Conservation (phyloP, 2,329 filamentous ascomycete genomes). For the Aspergillus eucalypticola region DNA sequence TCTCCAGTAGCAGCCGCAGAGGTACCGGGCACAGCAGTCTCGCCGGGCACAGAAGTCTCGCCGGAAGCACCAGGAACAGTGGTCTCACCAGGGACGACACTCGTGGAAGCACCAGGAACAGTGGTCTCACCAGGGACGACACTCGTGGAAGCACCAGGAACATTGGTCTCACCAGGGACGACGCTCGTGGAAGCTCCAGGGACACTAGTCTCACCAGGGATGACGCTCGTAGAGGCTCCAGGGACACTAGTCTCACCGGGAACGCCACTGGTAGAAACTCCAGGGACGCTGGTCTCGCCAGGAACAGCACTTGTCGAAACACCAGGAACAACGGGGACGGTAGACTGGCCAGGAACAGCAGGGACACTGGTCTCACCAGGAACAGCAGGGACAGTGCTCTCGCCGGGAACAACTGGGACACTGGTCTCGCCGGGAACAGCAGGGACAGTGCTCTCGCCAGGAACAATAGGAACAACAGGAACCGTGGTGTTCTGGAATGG, state of each 20-base stretch:
- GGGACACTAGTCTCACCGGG: constrained; percentile 10
- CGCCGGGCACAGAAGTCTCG: too few species aligned
- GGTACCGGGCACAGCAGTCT: too few species aligned
- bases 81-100: too few species aligned
- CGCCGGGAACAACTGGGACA: constrained; percentile 2
- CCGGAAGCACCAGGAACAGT: background rate
- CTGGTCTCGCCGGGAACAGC: constrained; percentile 3
- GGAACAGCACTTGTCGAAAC: too few species aligned
- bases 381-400: constrained; percentile 8
- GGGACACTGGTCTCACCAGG: constrained; percentile 9
- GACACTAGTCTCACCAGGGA: background rate
- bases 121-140: too few species aligned
- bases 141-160: background rate
- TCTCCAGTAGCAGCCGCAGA: too few species aligned
- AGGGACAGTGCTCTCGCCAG: constrained; percentile 5
- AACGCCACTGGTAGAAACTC: background rate
- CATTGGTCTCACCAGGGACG: background rate
- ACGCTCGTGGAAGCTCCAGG: background rate
- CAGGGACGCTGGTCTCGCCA: constrained; percentile 4
- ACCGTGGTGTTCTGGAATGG: constrained; percentile 17
- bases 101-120: background rate
- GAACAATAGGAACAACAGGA: constrained; percentile 14
- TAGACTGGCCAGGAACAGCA: constrained; percentile 7
- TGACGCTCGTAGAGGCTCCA: background rate
- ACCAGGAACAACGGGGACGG: constrained; percentile 1